A percentile compares a stretch with the other conserved stretches of the same genome.
phyloP scores from a whole-genome alignment of 306 rosid species.

The Psophocarpus tetragonolobus region DNA sequence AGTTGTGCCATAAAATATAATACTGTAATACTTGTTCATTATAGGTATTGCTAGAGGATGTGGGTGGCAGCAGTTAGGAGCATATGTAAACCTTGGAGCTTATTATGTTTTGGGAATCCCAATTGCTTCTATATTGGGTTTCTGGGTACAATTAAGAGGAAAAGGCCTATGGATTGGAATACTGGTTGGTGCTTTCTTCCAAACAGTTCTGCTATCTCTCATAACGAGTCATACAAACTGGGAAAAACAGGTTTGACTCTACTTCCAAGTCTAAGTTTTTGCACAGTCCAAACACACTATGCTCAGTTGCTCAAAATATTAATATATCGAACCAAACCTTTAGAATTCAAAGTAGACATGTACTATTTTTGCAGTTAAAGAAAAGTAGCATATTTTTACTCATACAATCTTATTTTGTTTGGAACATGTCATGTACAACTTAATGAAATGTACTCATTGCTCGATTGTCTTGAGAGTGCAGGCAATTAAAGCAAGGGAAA shows the following conservation, averaged over 20 bases:
- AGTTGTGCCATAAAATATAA: slow-evolving; percentile 8
- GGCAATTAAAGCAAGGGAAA: slow-evolving; percentile 58
- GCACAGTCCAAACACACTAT: not conserved
- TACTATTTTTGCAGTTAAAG: not conserved
- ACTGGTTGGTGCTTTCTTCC: slow-evolving; percentile 55
- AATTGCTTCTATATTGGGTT: slow-evolving; percentile 57
- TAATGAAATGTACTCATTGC: slow-evolving; percentile 7
- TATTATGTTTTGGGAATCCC: slow-evolving; percentile 74
- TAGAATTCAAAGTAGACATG: not conserved
- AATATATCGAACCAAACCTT: not conserved
- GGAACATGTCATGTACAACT: not conserved
- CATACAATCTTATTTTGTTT: not conserved
- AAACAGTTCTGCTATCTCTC: slow-evolving; percentile 44
- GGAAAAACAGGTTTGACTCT: slow-evolving; percentile 62
- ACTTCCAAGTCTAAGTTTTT: slow-evolving; percentile 3
- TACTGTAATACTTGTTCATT: not conserved
- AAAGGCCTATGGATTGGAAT: slow-evolving; percentile 79
- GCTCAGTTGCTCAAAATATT: not conserved
- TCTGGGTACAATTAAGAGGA: slow-evolving; percentile 54
- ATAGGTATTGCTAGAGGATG: slow-evolving; percentile 73
- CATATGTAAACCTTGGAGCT: slow-evolving; percentile 72
- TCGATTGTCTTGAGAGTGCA: slow-evolving; percentile 39
- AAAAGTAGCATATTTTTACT: slow-evolving; percentile 24
- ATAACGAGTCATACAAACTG: slow-evolving; percentile 54
- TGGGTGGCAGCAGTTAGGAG: slow-evolving; percentile 80